Base-by-base conservation (phyloP, 441 rosid species). In the Omphalea diandra region DNA sequence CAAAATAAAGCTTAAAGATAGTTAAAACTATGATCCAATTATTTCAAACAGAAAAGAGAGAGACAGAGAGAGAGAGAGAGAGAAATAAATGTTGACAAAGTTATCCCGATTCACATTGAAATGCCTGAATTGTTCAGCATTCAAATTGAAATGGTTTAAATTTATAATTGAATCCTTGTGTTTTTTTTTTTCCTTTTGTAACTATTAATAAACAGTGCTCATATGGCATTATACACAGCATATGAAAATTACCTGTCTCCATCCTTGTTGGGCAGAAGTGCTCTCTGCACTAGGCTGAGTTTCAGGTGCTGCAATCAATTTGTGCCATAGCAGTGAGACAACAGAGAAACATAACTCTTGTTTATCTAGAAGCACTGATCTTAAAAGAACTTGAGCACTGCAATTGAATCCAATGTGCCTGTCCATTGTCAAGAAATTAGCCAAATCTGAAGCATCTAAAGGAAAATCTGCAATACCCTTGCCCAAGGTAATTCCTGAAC, bases 191-290 rank as follows among this genome's bases (percentile, higher is more conserved):
- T 31, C n/a, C n/a, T 26, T 20, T 50, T n/a, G 18, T 22, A 33
- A 29, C 22, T 57, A 22, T 32, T 22, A n/a, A 68, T 1, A 67
- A 54, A 55, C 15, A 33, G 35, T 5, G 35, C n/a, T 33, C 6
- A n/a, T 9, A 40, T 29, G 26, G 44, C 43, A 35, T 35, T 59
- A 35, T 36, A 20, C 36, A 6, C 18, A 24, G 46, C 54, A 68
- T 1, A 44, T 29, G 49, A 14, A 61, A 65, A 46, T 74, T 83
- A 95, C 99, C 98, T 95, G 99, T 90, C 95, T 86, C 98, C 99
- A 95, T 81, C 99, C 99, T 82, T 95, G 99, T 27, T 88, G 99
- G 59, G 99, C 98, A 46, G 99, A 95, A 65, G 97, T 93, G 85
- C 99, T 93, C 85, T 89, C 99, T 0, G 95, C 95, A 53, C 84